Evolutionary conservation across 768 basidiomycete genomes (phyloP), one percentile per base, ranked within the genome.

Genomic region (Pleurotus sapidus): DNA sequence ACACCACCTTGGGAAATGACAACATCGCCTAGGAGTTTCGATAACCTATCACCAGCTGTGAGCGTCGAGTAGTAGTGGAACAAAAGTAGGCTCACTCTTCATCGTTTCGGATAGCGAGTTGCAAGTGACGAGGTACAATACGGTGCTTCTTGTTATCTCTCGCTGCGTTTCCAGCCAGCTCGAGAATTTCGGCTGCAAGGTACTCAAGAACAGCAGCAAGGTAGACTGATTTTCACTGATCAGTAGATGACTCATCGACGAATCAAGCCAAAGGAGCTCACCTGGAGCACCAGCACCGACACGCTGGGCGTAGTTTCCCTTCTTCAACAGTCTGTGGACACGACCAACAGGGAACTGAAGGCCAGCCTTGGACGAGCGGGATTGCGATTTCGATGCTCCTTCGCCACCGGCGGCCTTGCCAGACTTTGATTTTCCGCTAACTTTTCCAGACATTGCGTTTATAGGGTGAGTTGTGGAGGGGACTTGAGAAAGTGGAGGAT

Each of bases 1-100:
- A 89, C 88, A 80, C 91, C 90, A 71, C 91, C 90, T 63, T 92
- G 90, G 23, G 87, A 89, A 74, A 93, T 92, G 65, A 89, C 86
- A 61, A 92, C 91, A 59, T 85, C 79, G 25, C 89, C 89, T 55
- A 92, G 84, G 56, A 92, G 86, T 69, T 84, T 87, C 77, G 88
- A 86, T 68, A 90, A 68, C 72, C 82, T 83, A 46, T 0, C 51
- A 49, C 49, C 38, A 38, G 34, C 39, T 8, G 30, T 18, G 38
- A 50, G 49, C 17, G 46, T 45, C 20, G 45, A 59, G 30, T 2
- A 58, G n/a, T 42, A 27, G n/a, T 42, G 24, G 46, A 53, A 46
- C 2, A 12, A 25, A 24, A 12, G 1, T 24, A 27, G 55, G 50
- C 78, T 38, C 61, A 83, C 82, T 86, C 88, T 67, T 89, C 88